A percentile compares a stretch with the other conserved stretches of the same genome.
Evolutionary conservation across 2,329 filamentous ascomycete species (phyloP).

Genomic region (Ophiostoma australiae): DNA sequence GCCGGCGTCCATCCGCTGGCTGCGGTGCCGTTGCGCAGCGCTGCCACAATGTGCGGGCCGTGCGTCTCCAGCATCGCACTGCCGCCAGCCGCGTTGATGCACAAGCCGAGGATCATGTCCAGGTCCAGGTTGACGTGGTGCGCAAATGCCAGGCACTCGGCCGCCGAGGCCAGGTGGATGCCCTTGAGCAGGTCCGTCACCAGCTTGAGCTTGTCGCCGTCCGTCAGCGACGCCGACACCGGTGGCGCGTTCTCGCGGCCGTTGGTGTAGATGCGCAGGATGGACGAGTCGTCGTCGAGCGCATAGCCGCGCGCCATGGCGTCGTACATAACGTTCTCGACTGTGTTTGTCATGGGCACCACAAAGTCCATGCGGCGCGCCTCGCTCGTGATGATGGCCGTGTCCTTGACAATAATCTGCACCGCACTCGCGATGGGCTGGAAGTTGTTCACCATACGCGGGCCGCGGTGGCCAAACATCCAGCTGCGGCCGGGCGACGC

Average conservation of each 20-base stretch:
- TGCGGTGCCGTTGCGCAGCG: conserved; percentile 32
- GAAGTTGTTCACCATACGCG: conserved; percentile 50
- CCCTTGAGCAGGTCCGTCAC: conserved; percentile 41
- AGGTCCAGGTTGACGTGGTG: conserved; percentile 41
- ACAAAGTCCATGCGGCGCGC: conserved; percentile 55
- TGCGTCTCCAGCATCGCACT: conserved; percentile 38
- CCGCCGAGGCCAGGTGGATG: conserved; percentile 42
- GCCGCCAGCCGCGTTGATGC: conserved; percentile 44
- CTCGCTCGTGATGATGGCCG: conserved; percentile 62
- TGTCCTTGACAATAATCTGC: conserved; percentile 57
- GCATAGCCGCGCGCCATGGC: conserved; percentile 54
- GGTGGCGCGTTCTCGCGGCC: conserved; percentile 30
- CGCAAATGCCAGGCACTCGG: conserved; percentile 42
- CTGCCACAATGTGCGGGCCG: conserved; percentile 39
- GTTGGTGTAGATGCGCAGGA: conserved; percentile 42
- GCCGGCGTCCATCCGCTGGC: conserved; percentile 28
- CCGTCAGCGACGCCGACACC: not conserved
- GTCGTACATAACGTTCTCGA: conserved; percentile 61
- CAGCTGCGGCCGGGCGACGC: conserved; percentile 51
- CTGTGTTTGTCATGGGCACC: conserved; percentile 55
- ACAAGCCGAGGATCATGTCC: conserved; percentile 44
- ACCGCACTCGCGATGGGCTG: conserved; percentile 54
- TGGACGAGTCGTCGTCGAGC: conserved; percentile 42
- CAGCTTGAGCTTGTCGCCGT: conserved; percentile 27
- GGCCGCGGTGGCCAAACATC: conserved; percentile 58